phyloP scores from a whole-genome alignment of 495 filamentous ascomycete genomes.

The Bombardia bombarda region DNA sequence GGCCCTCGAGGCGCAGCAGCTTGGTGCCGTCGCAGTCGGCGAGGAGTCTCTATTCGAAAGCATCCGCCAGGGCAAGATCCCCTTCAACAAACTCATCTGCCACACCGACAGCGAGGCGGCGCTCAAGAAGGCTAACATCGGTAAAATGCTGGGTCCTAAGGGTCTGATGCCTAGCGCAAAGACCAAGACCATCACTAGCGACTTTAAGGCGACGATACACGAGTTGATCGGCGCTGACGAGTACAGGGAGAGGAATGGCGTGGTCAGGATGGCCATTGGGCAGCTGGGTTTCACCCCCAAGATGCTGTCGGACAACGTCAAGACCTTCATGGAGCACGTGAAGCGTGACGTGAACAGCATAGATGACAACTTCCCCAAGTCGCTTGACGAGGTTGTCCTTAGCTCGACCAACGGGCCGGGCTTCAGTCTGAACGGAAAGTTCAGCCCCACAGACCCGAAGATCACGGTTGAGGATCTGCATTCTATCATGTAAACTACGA shows the following conservation, averaged over 20 bases:
- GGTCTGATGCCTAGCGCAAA: conserved; percentile 90
- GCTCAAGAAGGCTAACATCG: conserved; percentile 70
- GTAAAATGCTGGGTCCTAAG: conserved; percentile 74
- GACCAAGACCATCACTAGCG: conserved; percentile 76
- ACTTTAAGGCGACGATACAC: conserved; percentile 59
- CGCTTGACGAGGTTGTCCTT: conserved; percentile 88
- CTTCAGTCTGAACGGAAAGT: conserved; percentile 74
- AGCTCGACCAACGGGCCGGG: conserved; percentile 81
- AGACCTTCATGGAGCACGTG: conserved; percentile 62
- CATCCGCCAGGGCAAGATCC: conserved; percentile 63
- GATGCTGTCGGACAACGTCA: conserved; percentile 78
- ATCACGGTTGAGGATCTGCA: conserved; percentile 46
- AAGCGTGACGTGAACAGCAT: conserved; percentile 67
- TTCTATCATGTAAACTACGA: conserved; percentile 33
- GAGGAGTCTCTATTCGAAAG: conserved; percentile 77
- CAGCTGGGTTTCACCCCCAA: conserved; percentile 86
- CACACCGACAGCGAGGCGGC: conserved; percentile 65
- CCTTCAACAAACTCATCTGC: conserved; percentile 85
- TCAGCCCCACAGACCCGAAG: conserved; percentile 50
- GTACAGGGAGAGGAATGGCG: conserved; percentile 78
- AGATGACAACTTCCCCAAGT: conserved; percentile 67
- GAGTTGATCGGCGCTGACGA: conserved; percentile 76
- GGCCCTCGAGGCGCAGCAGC: conserved; percentile 59
- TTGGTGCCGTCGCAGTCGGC: conserved; percentile 75
- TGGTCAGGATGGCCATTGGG: conserved; percentile 80